Base-by-base conservation (phyloP, 2,329 filamentous ascomycete genomes). In the Beauveria caledonica region DNA sequence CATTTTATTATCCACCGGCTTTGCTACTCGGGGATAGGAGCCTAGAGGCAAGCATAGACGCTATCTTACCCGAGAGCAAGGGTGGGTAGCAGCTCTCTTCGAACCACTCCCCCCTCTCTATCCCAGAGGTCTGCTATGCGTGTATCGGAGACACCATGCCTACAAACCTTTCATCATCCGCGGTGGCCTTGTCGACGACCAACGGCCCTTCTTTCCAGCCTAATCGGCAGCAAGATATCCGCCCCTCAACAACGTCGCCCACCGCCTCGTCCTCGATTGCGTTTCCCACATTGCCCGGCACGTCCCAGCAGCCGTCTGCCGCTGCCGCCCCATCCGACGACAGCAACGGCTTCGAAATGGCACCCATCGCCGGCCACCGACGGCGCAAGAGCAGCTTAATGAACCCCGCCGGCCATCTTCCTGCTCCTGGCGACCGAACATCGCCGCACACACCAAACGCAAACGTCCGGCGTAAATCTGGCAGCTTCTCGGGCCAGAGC, bases 301-400 rank as follows among this genome's bases (percentile, higher is more conserved):
- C 49, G 17, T 39, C 49, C 17, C 56, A 44, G 48, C 57, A 23
- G 21, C 48, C n/a, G 1, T 44, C 56, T 17, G 57, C 8, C 57
- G 39, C 25, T 15, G n/a, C 57, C 25, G 46, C 23, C 13, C 40
- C 42, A 19, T 48, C 54, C 21, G 42, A 51, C 48, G 39, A 51
- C 25, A 13, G 10, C 56, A 11, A 44, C 52, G 76, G 78, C 63
- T 81, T 84, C 65, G 81, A 85, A 73, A 84, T 84, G 80, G 80
- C 78, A 63, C 72, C 80, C 42, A 75, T 84, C 63, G 67, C 70
- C n/a, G 76, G 80, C 66, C 81, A 83, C 67, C 78, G 80, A 46
- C 78, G 81, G 62, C 80, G 82, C 50, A 76, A 80, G 62, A 84
- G 81, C 73, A 83, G 80, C 64, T 71, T 83, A 25, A 78, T 79